Conservation (phyloP, 805 yeast species). For the Suhomyces emberorum region DNA sequence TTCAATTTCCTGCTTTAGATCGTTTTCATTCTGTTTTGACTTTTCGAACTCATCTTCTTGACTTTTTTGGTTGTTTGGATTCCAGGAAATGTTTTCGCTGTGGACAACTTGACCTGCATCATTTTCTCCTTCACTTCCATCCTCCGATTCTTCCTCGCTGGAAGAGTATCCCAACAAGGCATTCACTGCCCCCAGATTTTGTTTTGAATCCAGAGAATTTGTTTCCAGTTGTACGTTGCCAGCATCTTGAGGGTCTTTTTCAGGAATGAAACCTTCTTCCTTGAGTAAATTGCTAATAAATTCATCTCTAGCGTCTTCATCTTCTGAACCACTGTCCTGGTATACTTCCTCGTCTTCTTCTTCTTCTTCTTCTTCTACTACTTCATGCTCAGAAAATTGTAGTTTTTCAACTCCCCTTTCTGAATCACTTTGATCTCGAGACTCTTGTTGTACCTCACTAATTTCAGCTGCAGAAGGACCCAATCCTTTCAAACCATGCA, state of each 20-base stretch:
- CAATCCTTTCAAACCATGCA: conserved; percentile 8
- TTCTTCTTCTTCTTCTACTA: background rate
- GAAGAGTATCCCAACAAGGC: conserved; percentile 22
- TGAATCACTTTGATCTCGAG: conserved; percentile 4
- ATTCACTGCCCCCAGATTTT: conserved; percentile 8
- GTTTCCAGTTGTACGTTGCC: background rate
- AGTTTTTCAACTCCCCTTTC: conserved; percentile 10
- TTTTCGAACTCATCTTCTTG: background rate
- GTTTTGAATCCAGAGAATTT: background rate
- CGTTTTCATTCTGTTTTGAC: conserved; percentile 4
- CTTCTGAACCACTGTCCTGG: conserved; percentile 8
- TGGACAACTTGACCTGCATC: conserved; percentile 4
- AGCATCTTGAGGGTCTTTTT: background rate
- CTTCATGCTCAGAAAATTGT: background rate
- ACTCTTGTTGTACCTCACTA: background rate
- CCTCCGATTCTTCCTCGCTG: conserved; percentile 20
- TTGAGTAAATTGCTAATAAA: conserved; percentile 14
- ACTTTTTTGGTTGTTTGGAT: background rate
- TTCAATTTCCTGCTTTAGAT: conserved; percentile 3
- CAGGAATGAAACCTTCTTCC: conserved; percentile 17
- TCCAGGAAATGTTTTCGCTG: background rate
- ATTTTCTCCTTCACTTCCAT: conserved; percentile 6
- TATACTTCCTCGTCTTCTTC: background rate
- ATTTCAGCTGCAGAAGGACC: background rate
- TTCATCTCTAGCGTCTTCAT: conserved; percentile 10